A percentile compares a stretch with the other conserved stretches of the same genome.
phyloP scores from a whole-genome alignment of 2,329 filamentous ascomycete genomes.

The Daldinia sp. region DNA sequence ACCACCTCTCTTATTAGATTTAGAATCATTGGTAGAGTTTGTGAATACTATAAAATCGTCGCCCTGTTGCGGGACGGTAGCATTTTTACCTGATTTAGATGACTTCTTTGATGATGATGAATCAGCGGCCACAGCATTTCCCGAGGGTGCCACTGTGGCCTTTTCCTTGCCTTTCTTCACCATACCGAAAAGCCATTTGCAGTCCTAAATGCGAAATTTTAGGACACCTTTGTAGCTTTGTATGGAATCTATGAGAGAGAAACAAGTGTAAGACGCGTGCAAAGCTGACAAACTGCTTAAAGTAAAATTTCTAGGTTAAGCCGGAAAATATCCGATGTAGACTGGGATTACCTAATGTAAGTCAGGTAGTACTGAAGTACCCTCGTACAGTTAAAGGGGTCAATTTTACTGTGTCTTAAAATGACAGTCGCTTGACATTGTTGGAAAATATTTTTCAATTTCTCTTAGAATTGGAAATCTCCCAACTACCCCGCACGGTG shows the following conservation, averaged over 20 bases:
- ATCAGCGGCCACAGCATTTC: slow-evolving; percentile 37
- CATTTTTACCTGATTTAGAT: slow-evolving; percentile 46
- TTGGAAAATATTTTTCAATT: background rate
- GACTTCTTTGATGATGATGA: slow-evolving; percentile 47
- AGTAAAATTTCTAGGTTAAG: slow-evolving; percentile 9
- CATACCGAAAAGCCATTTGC: slow-evolving; percentile 50
- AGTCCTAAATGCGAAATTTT: background rate
- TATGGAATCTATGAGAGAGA: background rate
- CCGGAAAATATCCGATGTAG: slow-evolving; percentile 13
- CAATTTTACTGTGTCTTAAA: background rate
- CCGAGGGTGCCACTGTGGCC: slow-evolving; percentile 50
- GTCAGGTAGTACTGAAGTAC: background rate
- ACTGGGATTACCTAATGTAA: background rate
- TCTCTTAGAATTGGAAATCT: background rate
- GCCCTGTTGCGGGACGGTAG: slow-evolving; percentile 44
- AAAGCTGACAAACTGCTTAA: background rate
- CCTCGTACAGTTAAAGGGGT: background rate
- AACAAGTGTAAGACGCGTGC: slow-evolving; percentile 1
- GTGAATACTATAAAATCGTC: slow-evolving; percentile 65
- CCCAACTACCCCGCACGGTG: background rate
- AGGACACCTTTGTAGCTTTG: slow-evolving; percentile 5
- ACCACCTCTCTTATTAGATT: slow-evolving; percentile 50
- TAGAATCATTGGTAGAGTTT: slow-evolving; percentile 65
- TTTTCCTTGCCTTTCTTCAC: slow-evolving; percentile 64
- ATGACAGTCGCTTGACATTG: background rate